Evolutionary conservation across 228 moss, liverwort and hornwort species (phyloP).

Genomic region (Sphagnum fallax): DNA sequence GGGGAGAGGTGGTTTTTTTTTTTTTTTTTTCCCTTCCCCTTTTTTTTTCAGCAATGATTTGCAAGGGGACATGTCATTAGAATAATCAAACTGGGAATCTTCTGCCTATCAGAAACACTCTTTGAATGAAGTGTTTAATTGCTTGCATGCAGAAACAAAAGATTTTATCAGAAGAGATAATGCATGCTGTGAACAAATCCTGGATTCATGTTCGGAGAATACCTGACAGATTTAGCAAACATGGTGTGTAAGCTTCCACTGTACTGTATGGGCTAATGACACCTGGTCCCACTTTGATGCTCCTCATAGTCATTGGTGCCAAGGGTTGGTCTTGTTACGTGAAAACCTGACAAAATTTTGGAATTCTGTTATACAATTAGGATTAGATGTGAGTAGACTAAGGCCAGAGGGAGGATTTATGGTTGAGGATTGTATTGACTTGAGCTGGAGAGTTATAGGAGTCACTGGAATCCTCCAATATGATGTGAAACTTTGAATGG

Average conservation of each 20-base stretch:
- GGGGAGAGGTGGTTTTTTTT: not conserved
- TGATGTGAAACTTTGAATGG: not conserved
- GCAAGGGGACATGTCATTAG: not conserved
- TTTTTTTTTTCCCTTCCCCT: slow-evolving; percentile 2
- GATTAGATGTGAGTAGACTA: not conserved
- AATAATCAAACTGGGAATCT: not conserved
- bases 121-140: not conserved
- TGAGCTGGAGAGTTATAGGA: not conserved
- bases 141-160: slow-evolving; percentile 60
- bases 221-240: slow-evolving; percentile 54
- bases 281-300: too few species aligned
- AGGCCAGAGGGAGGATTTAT: not conserved
- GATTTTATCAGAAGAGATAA: slow-evolving; percentile 57
- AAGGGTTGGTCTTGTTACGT: too few species aligned
- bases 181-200: slow-evolving; percentile 51
- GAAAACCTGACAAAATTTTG: not conserved
- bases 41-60: not conserved
- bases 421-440: not conserved
- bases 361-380: not conserved
- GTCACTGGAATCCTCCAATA: not conserved
- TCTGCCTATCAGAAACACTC: not conserved
- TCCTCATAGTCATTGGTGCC: too few species aligned
- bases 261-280: not conserved
- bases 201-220: slow-evolving; percentile 58
- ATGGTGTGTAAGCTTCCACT: slow-evolving; percentile 36